Percentiles rank a stretch among this genome's conserved stretches.
These are phyloP conservation scores for Magnaporthiopsis poae DNA, from an alignment of 2,329 filamentous ascomycete species.

Conservation along the genomic window DNA sequence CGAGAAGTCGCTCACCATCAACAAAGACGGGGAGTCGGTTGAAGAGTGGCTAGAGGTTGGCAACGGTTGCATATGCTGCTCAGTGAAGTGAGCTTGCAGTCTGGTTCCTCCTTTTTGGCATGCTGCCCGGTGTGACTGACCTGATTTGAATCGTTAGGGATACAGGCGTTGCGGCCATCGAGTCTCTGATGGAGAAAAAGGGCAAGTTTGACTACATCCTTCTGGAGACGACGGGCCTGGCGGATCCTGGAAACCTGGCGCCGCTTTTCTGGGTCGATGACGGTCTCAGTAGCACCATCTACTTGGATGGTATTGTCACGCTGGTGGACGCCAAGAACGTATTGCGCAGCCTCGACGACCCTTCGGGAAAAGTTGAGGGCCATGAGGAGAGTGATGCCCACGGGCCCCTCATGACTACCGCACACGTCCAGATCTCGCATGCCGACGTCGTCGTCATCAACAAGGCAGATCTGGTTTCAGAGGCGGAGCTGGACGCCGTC, in stretches of 20 bases:
- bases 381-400: constrained; percentile 42
- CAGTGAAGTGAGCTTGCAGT: constrained; percentile 61
- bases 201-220: constrained; percentile 96
- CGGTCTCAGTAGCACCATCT: constrained; percentile 86
- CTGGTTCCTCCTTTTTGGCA: background rate
- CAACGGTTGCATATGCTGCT: constrained; percentile 96
- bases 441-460: constrained; percentile 93
- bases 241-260: constrained; percentile 89
- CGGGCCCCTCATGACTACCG: constrained; percentile 72
- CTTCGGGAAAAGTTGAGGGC: constrained; percentile 41
- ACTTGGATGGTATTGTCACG: constrained; percentile 92
- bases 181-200: constrained; percentile 87
- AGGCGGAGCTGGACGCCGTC: constrained; percentile 59
- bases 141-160: constrained; percentile 45
- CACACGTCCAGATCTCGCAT: constrained; percentile 92
- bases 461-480: constrained; percentile 74
- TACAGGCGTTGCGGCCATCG: constrained; percentile 84
- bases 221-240: constrained; percentile 88
- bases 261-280: constrained; percentile 98
- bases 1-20: constrained; percentile 89
- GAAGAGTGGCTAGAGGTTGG: constrained; percentile 93
- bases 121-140: background rate
- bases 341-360: constrained; percentile 68
- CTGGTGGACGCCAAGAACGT: constrained; percentile 94
- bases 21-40: constrained; percentile 68